Conservation (phyloP, 2,329 filamentous ascomycete species). For the Huntiella abstrusa region DNA sequence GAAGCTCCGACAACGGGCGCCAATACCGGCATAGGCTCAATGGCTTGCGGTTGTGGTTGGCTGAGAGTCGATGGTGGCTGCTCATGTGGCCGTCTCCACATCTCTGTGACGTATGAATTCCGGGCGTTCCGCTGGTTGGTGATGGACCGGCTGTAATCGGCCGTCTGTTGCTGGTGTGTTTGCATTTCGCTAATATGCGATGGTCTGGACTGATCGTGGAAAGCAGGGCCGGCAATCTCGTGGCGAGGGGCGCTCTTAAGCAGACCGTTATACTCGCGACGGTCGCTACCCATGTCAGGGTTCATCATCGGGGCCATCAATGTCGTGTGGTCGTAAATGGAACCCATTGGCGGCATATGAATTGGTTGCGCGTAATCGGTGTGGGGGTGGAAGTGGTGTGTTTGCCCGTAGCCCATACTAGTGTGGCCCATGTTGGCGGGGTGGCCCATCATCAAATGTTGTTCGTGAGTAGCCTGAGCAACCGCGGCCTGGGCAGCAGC, state of each 20-base stretch:
- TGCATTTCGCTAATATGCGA: conserved; percentile 62
- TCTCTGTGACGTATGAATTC: conserved; percentile 56
- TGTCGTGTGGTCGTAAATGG: conserved; percentile 1
- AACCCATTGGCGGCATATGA: conserved; percentile 40
- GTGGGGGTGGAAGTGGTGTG: conserved; percentile 46
- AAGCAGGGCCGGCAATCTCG: conserved; percentile 71
- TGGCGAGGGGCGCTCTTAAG: conserved; percentile 63
- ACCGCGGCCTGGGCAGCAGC: conserved; percentile 31
- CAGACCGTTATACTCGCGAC: conserved; percentile 61
- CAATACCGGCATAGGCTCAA: conserved; percentile 5
- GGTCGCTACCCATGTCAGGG: conserved; percentile 19
- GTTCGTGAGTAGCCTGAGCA: conserved; percentile 3
- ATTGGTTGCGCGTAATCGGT: conserved; percentile 53
- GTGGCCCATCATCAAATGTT: conserved; percentile 46
- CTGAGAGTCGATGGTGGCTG: conserved; percentile 35
- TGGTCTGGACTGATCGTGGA: conserved; percentile 69
- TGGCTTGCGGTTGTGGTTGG: conserved; percentile 22
- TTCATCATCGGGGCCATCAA: conserved; percentile 50
- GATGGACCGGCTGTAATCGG: conserved; percentile 75
- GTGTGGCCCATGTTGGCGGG: conserved; percentile 52
- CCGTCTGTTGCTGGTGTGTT: conserved; percentile 70
- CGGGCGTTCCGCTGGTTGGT: conserved; percentile 65
- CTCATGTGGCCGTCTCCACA: conserved; percentile 73
- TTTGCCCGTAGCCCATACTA: conserved; percentile 76
- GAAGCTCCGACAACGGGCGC: conserved; percentile 26